Evolutionary conservation across 257 asterid species (phyloP), one percentile per base, ranked within the genome.

Genomic region (Handroanthus guayacan): DNA sequence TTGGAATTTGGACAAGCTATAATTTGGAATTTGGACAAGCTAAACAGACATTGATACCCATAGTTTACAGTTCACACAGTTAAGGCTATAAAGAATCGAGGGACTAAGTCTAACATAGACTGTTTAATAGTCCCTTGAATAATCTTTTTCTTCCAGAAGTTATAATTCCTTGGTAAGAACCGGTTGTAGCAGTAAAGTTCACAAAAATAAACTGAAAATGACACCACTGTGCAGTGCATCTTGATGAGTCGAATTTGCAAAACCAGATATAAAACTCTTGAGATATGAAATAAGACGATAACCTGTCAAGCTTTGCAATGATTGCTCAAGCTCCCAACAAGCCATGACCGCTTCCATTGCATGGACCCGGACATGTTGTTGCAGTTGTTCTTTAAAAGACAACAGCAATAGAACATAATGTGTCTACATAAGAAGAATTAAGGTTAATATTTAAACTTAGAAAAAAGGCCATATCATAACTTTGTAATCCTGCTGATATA

Each of bases 271-370:
- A 57, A 72, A 52, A 31, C 5, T 69, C 5, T 69, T 8, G 67
- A 63, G 48, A 16, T 4, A 41, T 13, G 47, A 64, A 20, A 50
- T 58, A 2, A 5, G 72, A 80, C 62, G 67, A 74, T 68, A 61
- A 94, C 98, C 97, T 78, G 98, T 92, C 82, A 94, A 87, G 85
- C 92, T 94, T 79, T 94, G 98, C 80, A 94, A 75, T 4, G 98
- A 94, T 68, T 94, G 98, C 86, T 94, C 98, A 1, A 94, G 97
- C 88, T 94, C 98, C 98, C 98, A 94, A 83, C 98, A 94, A 63
- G 98, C 97, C 98, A 94, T 94, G 86, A 94, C 98, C 16, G 98
- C 97, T 89, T 94, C 98, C 98, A 94, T 92, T 66, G 98, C 98
- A 90, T 94, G 98, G 62, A 94, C 98, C 0, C 98, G 91, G 9